Base-by-base conservation (phyloP, 148 eudicot species). In the Persicaria maculosa region DNA sequence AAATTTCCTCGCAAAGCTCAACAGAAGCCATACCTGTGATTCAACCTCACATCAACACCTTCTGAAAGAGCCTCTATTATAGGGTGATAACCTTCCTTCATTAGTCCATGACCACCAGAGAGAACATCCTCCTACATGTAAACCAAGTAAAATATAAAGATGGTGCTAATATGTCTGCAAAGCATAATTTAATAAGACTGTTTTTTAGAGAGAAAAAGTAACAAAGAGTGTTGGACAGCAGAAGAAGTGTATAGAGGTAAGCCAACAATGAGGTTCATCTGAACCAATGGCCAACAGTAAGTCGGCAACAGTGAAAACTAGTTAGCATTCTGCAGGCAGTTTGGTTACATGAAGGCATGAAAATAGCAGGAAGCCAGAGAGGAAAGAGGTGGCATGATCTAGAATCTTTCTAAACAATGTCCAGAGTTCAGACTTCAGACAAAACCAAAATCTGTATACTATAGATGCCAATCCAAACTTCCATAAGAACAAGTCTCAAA, bases 31-130 rank as follows among this genome's bases (percentile, higher is more conserved):
- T 83, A 95, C 99, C 97, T 81, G 80, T 92, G 97, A 88, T 88
- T 90, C 84, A 96, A 79, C 47, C 91, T 88, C 68, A 92, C 80
- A 74, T 92, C 94, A 72, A 96, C 75, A 70, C 80, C 97, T 80
- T 89, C 85, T 5, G 99, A 83, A 45, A 96, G 90, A 31, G 93
- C 89, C 84, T 92, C 85, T 70, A 96, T 84, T 43, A 96, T 73
- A 50, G 99, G 99, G 81, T 85, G 80, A 72, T 96, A 96, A 76
- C 99, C 99, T 86, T 92, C 87, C 68, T 83, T 92, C 97, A 96
- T 96, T 19, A 96, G 84, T 69, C 99, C 97, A 81, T 96, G 99
- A 79, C 99, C 99, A 75, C 99, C 99, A 70, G 97, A 70, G 19
- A 96, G 97, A 78, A 96, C 97, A 78, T 96, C 87, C 76, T 96